phyloP scores from a whole-genome alignment of 352 stramenopile genomes.

The Pythium graminicola region DNA sequence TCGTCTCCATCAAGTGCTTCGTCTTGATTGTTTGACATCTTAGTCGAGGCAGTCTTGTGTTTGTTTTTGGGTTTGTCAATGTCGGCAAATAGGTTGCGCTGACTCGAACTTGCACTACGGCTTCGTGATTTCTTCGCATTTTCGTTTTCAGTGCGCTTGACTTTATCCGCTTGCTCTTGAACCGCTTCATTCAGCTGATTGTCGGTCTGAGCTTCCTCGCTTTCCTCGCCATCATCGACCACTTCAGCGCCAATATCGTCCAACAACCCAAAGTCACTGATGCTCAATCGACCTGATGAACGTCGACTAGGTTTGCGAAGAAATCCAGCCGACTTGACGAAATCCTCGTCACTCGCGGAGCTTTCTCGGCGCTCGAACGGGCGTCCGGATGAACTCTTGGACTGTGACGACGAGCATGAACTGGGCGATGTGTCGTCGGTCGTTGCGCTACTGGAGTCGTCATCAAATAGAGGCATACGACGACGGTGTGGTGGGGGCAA shows the following conservation, averaged over 20 bases:
- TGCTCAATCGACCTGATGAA: conserved; percentile 52
- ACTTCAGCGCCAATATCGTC: conserved; percentile 29
- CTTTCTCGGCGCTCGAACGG: conserved; percentile 48
- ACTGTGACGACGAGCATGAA: conserved; percentile 24
- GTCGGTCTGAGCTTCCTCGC: conserved; percentile 1
- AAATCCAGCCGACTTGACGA: conserved; percentile 60
- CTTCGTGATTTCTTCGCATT: conserved; percentile 9
- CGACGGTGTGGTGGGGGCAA: conserved; percentile 5
- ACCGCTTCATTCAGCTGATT: neutral
- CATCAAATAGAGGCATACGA: conserved; percentile 21
- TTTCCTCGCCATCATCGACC: conserved; percentile 5
- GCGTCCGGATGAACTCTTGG: conserved; percentile 26
- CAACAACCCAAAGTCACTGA: conserved; percentile 73
- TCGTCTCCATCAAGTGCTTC: conserved; percentile 23
- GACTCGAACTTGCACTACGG: conserved; percentile 20
- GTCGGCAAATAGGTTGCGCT: conserved; percentile 54
- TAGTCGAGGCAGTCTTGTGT: conserved; percentile 26
- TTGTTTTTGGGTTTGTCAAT: conserved; percentile 32
- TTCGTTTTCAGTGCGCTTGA: conserved; percentile 11
- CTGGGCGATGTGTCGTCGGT: conserved; percentile 23
- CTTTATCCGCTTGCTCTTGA: neutral
- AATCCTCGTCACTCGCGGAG: conserved; percentile 50
- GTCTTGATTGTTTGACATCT: conserved; percentile 15
- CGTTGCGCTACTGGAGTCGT: conserved; percentile 13
- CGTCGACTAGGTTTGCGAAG: conserved; percentile 46